Conservation (phyloP, 805 yeast species). For the Nakazawaea laoshanensis region DNA sequence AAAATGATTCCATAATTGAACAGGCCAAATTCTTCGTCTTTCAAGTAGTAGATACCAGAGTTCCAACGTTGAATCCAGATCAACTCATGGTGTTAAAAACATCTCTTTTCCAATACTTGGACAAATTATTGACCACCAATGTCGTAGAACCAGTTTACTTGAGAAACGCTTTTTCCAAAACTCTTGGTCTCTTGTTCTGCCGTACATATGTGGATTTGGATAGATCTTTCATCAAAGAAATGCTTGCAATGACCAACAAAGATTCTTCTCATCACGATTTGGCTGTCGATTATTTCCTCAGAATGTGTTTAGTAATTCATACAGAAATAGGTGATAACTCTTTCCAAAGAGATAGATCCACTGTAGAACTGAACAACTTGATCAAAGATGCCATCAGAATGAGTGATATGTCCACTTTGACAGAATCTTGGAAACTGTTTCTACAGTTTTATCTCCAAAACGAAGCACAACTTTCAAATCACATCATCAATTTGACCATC, state of each 20-base stretch:
- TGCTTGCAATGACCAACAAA: constrained; percentile 27
- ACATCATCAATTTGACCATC: constrained; percentile 50
- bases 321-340: constrained; percentile 91
- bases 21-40: constrained; percentile 58
- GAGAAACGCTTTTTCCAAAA: constrained; percentile 50
- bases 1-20: constrained; percentile 29
- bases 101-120: constrained; percentile 37
- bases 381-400: constrained; percentile 79
- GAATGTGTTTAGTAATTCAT: constrained; percentile 71
- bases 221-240: constrained; percentile 42
- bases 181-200: constrained; percentile 43
- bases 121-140: constrained; percentile 16
- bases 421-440: constrained; percentile 60
- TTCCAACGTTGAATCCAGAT: constrained; percentile 33
- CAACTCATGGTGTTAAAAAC: constrained; percentile 38
- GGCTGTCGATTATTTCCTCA: constrained; percentile 62
- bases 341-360: constrained; percentile 57
- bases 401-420: constrained; percentile 60
- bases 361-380: constrained; percentile 54
- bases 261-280: constrained; percentile 26
- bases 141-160: constrained; percentile 31
- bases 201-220: constrained; percentile 39
- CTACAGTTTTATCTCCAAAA: constrained; percentile 27
- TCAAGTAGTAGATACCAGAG: constrained; percentile 59
- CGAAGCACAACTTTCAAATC: constrained; percentile 21